phyloP scores from a whole-genome alignment of 2,329 filamentous ascomycete species.

The Paraphaeosphaeria sporulosa region DNA sequence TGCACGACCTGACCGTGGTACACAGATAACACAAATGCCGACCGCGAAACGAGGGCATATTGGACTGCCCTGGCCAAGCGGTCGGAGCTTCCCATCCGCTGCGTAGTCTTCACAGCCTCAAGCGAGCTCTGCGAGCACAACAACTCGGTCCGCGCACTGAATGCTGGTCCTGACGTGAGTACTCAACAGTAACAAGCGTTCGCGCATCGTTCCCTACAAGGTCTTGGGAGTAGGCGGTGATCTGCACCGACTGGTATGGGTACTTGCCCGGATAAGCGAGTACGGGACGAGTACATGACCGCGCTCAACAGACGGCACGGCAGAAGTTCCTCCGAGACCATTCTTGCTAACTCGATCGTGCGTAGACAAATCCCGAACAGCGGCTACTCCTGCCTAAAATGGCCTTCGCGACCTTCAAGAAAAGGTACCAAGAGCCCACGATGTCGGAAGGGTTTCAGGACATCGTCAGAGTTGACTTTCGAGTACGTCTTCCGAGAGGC shows the following conservation, averaged over 20 bases:
- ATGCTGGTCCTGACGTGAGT: constrained; percentile 44
- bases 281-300: not conserved
- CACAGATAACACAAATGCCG: constrained; percentile 94
- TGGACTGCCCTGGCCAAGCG: constrained; percentile 81
- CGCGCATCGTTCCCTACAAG: not conserved
- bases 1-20: constrained; percentile 20
- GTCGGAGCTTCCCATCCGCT: constrained; percentile 77
- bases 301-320: constrained; percentile 8
- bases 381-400: constrained; percentile 76
- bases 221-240: not conserved
- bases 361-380: constrained; percentile 81
- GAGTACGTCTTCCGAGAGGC: constrained; percentile 53
- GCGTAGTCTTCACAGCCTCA: constrained; percentile 82
- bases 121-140: constrained; percentile 82
- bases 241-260: not conserved
- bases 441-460: constrained; percentile 84
- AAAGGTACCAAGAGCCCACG: constrained; percentile 76
- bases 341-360: constrained; percentile 23
- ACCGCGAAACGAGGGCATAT: constrained; percentile 75
- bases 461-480: constrained; percentile 77
- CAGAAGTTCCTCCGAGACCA: constrained; percentile 15
- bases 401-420: constrained; percentile 79
- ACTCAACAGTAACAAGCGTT: constrained; percentile 24
- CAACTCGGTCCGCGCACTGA: constrained; percentile 78
- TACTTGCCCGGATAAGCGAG: not conserved